phyloP scores from a whole-genome alignment of 345 rosid species.

The Firmiana major region DNA sequence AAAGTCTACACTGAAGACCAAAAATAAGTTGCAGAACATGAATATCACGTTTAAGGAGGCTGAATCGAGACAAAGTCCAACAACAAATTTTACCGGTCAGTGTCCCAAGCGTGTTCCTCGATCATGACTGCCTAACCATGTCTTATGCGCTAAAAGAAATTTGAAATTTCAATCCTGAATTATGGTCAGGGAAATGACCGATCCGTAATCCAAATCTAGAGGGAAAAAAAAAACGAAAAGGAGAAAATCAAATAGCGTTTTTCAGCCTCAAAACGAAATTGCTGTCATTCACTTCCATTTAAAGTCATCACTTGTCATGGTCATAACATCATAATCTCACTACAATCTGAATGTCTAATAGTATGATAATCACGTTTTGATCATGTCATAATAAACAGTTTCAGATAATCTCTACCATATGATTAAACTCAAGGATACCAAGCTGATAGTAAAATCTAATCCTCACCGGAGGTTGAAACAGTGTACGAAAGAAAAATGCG shows the following conservation, averaged over 20 bases:
- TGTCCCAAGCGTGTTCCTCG: not conserved
- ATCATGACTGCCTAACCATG: not conserved
- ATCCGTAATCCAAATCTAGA: not conserved
- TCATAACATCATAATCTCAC: not conserved
- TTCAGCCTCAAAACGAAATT: not conserved
- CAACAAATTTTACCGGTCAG: too few species aligned
- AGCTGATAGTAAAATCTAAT: not conserved
- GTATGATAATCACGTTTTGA: too few species aligned
- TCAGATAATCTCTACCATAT: not conserved
- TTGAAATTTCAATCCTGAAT: not conserved
- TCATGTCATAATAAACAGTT: not conserved
- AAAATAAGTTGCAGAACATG: not conserved
- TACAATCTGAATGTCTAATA: not conserved
- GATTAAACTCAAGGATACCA: not conserved
- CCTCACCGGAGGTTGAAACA: not conserved
- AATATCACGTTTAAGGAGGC: not conserved
- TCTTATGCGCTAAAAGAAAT: not conserved
- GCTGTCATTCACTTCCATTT: not conserved
- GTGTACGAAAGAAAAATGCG: not conserved
- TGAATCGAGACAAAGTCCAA: too few species aligned
- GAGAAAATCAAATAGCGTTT: not conserved
- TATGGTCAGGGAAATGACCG: not conserved
- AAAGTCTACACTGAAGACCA: not conserved
- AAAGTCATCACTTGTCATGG: not conserved
- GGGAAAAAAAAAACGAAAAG: not conserved